Conservation (phyloP, 306 rosid genomes). For the Prunus campanulata region DNA sequence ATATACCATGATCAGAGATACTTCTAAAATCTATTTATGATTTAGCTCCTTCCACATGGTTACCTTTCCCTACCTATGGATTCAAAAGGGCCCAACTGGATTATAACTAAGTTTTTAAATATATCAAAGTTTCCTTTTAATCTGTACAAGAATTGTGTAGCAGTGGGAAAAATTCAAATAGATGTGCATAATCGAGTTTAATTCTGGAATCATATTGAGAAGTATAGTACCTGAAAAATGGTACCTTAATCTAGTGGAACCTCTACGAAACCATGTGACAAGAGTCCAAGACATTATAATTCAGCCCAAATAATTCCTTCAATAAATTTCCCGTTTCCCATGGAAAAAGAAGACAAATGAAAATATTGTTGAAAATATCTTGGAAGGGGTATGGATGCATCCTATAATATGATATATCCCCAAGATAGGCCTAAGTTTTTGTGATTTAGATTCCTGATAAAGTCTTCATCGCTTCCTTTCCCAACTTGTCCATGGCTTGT, state of each 20-base stretch:
- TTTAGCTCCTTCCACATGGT: neutral
- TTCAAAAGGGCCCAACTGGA: neutral
- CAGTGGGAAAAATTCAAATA: no score
- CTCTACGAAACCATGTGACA: neutral
- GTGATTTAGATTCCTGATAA: neutral
- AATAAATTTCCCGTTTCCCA: neutral
- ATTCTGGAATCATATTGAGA: neutral
- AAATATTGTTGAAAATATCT: neutral
- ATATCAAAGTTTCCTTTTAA: no score
- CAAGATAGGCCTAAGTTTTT: neutral
- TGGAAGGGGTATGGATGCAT: neutral
- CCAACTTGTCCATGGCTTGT: neutral
- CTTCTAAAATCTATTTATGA: neutral
- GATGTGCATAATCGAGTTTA: neutral
- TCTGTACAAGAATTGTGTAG: no score
- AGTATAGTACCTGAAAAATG: neutral
- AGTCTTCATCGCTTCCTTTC: neutral
- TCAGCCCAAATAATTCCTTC: neutral
- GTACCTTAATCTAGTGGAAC: neutral
- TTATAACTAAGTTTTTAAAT: neutral
- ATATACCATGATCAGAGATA: neutral
- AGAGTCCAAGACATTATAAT: neutral
- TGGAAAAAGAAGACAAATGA: neutral
- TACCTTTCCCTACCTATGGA: neutral
- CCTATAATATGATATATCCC: neutral